Evolutionary conservation across 2,329 filamentous ascomycete species (phyloP), one percentile per base, ranked within the genome.

Genomic region (Arthrobotrys pseudoclavata): DNA sequence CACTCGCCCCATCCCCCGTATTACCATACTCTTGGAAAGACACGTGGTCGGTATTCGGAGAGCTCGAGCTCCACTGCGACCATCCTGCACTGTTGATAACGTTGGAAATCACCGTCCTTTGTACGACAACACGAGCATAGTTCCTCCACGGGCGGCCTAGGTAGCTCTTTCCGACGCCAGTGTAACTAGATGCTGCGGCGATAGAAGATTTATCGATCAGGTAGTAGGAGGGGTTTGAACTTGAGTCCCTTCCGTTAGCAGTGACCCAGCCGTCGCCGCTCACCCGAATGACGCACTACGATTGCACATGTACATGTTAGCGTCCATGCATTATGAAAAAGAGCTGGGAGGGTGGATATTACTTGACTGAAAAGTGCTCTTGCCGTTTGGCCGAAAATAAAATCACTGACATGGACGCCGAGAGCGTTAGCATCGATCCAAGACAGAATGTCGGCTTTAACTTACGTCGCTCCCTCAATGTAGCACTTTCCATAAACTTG

Each of bases 61-160:
- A 84, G 1, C 83, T 84, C 1, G 80, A 83, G 71, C 85, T 85
- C 89, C 89, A 91, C 29, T 84, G 81, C 1, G 80, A 82, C 89
- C 90, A 91, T 0, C 89, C 89, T 0, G 86, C 86, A 1, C 84
- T 75, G 80, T 90, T 90, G 80, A 91, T 86, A 24, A 90, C 87
- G 34, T 84, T 83, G 7, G 84, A 85, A 82, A 91, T 84, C 26
- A 81, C 81, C 0, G 86, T 87, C 61, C 84, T 83, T 82, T 88
- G 87, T 81, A 88, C 85, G 9, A 85, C 84, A 12, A 88, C 87
- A 9, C 86, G 82, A 6, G 87, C 85, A 72, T 86, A 87, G 70
- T 85, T 83, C 29, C 84, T 81, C 86, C 87, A 89, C 22, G 87
- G 87, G 1, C 87, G 84, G 2, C 87, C 87, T 15, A 89, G 85